phyloP scores from a whole-genome alignment of 2,329 filamentous ascomycete species.

The Celoporthe dispersa region DNA sequence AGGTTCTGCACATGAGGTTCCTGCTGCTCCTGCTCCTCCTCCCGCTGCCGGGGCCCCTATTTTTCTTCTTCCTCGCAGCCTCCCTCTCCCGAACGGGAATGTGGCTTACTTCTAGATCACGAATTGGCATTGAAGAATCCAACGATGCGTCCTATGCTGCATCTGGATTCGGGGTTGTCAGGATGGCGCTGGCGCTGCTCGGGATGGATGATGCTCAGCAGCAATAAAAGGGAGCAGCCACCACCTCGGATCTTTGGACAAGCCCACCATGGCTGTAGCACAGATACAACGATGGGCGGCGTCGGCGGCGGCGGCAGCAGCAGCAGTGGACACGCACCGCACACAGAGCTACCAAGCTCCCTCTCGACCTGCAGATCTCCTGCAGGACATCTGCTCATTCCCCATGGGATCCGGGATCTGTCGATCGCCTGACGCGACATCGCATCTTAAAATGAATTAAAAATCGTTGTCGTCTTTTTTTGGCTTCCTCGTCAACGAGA shows the following conservation, averaged over 20 bases:
- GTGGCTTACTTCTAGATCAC: constrained; percentile 25
- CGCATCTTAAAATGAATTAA: not conserved
- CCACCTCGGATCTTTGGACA: not conserved
- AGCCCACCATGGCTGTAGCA: not conserved
- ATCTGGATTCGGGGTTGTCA: constrained; percentile 19
- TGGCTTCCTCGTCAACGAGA: not conserved
- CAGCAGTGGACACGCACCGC: not conserved
- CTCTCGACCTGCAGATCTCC: constrained; percentile 13
- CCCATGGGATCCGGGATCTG: constrained; percentile 2
- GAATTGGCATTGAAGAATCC: not conserved
- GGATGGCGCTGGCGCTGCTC: constrained; percentile 14
- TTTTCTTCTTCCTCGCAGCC: constrained; percentile 6
- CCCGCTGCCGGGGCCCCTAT: constrained; percentile 16
- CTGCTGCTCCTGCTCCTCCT: not conserved
- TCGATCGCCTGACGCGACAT: constrained; percentile 3
- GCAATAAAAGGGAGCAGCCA: not conserved
- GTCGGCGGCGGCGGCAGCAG: not conserved
- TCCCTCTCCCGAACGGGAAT: constrained; percentile 1
- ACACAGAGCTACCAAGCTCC: not conserved
- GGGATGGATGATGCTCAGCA: constrained; percentile 8
- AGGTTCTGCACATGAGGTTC: constrained; percentile 16
- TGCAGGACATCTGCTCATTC: constrained; percentile 18
- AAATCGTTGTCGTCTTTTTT: not conserved
- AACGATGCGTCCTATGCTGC: constrained; percentile 16
- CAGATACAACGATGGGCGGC: not conserved